Percentiles rank a stretch among this genome's conserved stretches.
Conservation (phyloP, 148 eudicot species). For the Persicaria tinctoria region DNA sequence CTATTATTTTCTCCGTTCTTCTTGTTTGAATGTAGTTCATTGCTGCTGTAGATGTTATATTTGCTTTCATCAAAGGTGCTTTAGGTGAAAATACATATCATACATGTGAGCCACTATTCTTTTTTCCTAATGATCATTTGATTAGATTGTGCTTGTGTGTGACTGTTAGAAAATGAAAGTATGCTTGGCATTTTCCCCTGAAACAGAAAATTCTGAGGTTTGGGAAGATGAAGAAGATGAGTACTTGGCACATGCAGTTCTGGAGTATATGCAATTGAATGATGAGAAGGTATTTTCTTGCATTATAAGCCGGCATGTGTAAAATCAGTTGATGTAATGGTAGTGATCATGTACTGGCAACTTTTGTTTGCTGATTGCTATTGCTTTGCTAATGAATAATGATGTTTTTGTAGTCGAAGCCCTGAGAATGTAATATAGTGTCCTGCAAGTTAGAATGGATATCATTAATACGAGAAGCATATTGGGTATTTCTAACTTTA, state of each 20-base stretch:
- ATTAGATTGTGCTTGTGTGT: background rate
- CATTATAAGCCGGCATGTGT: background rate
- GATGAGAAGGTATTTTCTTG: constrained; percentile 52
- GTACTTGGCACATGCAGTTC: constrained; percentile 68
- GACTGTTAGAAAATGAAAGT: background rate
- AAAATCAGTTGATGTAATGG: background rate
- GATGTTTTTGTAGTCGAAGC: background rate
- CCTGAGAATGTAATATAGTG: background rate
- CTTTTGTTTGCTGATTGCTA: background rate
- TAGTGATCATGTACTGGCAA: background rate
- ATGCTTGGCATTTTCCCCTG: constrained; percentile 24
- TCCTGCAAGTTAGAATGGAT: background rate
- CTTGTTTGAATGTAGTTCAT: background rate
- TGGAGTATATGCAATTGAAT: constrained; percentile 76
- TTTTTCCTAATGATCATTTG: background rate
- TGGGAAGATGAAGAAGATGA: constrained; percentile 95
- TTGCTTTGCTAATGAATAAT: background rate
- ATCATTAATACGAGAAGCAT: background rate
- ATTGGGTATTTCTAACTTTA: background rate
- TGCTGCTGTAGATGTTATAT: background rate
- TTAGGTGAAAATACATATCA: background rate
- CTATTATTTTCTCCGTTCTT: background rate
- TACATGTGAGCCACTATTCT: background rate
- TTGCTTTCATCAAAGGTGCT: background rate
- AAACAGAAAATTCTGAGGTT: constrained; percentile 26